phyloP scores from a whole-genome alignment of 139 green algal genomes.

The Klebsormidium nitens region DNA sequence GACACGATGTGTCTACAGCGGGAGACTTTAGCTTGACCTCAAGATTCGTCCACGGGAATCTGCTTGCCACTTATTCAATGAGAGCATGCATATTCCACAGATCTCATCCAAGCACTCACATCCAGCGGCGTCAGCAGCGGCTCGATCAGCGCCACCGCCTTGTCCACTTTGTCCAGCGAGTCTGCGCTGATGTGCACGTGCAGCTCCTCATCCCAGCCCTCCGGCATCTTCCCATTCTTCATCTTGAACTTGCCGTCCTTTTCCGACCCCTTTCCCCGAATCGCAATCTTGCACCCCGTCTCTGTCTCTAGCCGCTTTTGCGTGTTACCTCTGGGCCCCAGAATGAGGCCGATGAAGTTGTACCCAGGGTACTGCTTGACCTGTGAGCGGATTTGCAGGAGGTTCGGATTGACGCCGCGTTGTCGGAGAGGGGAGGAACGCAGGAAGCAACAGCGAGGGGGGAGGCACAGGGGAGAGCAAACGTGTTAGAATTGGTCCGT shows the following conservation, averaged over 20 bases:
- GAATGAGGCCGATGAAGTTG: constrained; percentile 99
- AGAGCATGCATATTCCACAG: too few species aligned
- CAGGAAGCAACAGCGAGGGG: not conserved
- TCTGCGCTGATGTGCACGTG: constrained; percentile 95
- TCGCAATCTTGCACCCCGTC: constrained; percentile 94
- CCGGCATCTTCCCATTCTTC: constrained; percentile 33
- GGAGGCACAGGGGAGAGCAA: not conserved
- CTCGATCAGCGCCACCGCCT: constrained; percentile 69
- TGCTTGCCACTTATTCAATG: too few species aligned
- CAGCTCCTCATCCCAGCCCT: constrained; percentile 93
- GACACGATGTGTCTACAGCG: too few species aligned
- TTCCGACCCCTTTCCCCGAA: constrained; percentile 74
- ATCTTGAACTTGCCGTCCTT: constrained; percentile 65
- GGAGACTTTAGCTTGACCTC: too few species aligned
- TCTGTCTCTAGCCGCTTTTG: constrained; percentile 98
- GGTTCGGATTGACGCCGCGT: too few species aligned
- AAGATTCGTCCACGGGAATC: too few species aligned
- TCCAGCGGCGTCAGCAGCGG: constrained; percentile 75
- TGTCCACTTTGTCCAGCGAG: constrained; percentile 69
- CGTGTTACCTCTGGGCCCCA: constrained; percentile 94
- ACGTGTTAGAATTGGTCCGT: too few species aligned
- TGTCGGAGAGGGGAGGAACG: not conserved
- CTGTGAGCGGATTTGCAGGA: constrained; percentile 24
- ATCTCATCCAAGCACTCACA: too few species aligned
- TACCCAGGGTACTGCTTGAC: constrained; percentile 84